phyloP scores from a whole-genome alignment of 768 basidiomycete species.

The Suillus ampliporus region DNA sequence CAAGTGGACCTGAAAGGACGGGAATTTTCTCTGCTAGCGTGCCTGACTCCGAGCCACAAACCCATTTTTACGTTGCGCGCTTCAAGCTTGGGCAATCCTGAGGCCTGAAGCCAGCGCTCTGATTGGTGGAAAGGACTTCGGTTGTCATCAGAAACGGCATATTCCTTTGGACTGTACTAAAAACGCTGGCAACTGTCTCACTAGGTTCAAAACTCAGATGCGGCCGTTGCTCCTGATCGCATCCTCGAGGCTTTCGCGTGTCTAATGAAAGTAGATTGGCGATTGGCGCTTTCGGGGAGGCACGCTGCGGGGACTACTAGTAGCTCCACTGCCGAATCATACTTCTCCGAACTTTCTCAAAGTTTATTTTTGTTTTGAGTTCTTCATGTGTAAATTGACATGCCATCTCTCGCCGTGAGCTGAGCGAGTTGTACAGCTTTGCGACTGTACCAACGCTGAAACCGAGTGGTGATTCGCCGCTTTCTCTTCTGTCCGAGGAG shows the following conservation, averaged over 20 bases:
- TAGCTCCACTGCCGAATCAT: slow-evolving; percentile 1
- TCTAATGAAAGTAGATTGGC: slow-evolving; percentile 16
- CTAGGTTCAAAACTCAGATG: slow-evolving; percentile 2
- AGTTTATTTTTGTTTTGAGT: neutral
- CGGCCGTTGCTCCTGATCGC: slow-evolving; percentile 30
- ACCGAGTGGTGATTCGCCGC: neutral
- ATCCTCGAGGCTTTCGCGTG: slow-evolving; percentile 43
- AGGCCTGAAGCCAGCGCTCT: neutral
- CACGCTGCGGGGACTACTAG: slow-evolving; percentile 1
- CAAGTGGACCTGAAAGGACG: slow-evolving; percentile 27
- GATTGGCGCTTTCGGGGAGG: slow-evolving; percentile 15
- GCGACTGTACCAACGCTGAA: neutral
- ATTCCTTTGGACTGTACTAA: neutral
- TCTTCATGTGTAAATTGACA: neutral
- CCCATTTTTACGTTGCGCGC: slow-evolving; percentile 6
- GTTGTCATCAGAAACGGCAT: neutral
- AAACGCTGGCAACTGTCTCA: neutral
- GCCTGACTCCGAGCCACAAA: neutral
- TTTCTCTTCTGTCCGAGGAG: neutral
- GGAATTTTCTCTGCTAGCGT: slow-evolving; percentile 30
- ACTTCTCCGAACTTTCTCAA: neutral
- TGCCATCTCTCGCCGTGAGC: neutral
- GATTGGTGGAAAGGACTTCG: slow-evolving; percentile 5
- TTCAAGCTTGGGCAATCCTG: slow-evolving; percentile 1
- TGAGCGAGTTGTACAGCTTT: neutral